Conservation (phyloP, 306 rosid species). For the peach (Prunus persica) region Prunus_persica_NCBIv2 NC_034009.1:32614001-32614500, state of each 20-base stretch:
- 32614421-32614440: background rate
- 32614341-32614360: background rate
- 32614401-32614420: background rate
- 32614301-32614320: background rate
- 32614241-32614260: conserved; percentile 95
- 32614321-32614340: background rate
- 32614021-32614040: conserved; percentile 90
- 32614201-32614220: conserved; percentile 89
- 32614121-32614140: background rate
- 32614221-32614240: conserved; percentile 78
- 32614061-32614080: conserved; percentile 76
- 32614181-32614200: conserved; percentile 68
- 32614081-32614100: conserved; percentile 83
- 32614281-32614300: background rate
- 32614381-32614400: background rate
- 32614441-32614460: background rate
- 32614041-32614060: conserved; percentile 81
- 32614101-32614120: conserved; percentile 23
- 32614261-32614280: conserved; percentile 12
- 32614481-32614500: conserved; percentile 5
- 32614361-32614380: conserved; percentile 4
- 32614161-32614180: conserved; percentile 8
- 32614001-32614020: conserved; percentile 99
- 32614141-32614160: conserved; percentile 7
- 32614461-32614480: background rate